Conservation (phyloP, 2,329 filamentous ascomycete genomes). For the Tolypocladium capitatum region DNA sequence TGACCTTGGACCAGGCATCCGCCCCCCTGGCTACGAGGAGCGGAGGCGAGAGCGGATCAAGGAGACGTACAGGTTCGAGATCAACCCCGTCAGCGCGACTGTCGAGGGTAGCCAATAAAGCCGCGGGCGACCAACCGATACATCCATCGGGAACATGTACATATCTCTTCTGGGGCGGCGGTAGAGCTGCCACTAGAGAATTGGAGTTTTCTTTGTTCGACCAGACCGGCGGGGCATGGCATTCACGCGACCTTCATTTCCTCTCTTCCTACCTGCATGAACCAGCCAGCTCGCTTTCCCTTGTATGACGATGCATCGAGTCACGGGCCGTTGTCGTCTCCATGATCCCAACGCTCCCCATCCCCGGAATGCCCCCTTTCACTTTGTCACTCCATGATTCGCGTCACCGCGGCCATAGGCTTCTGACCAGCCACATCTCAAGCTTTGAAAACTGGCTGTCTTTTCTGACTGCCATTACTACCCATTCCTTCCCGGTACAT, state of each 20-base stretch:
- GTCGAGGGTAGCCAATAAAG: constrained; percentile 29
- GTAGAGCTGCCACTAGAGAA: constrained; percentile 26
- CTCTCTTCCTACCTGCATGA: too few species aligned
- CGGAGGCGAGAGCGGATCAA: constrained; percentile 68
- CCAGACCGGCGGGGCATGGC: too few species aligned
- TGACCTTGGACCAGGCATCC: constrained; percentile 46
- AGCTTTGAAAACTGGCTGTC: neutral
- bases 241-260: neutral
- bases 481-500: neutral
- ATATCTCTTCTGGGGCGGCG: constrained; percentile 21
- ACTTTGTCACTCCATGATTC: constrained; percentile 5
- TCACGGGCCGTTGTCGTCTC: constrained; percentile 33
- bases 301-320: constrained; percentile 26
- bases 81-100: constrained; percentile 49
- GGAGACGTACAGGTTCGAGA: constrained; percentile 78
- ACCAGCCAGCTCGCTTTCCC: too few species aligned
- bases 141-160: constrained; percentile 13
- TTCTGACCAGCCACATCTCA: neutral
- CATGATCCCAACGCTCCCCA: constrained; percentile 24
- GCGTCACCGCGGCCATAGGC: neutral
- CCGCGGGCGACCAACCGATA: constrained; percentile 6
- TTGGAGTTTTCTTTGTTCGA: constrained; percentile 24
- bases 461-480: neutral
- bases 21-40: constrained; percentile 72
- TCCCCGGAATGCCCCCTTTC: constrained; percentile 3